These are phyloP conservation scores for Pseudocercospora crystallina DNA, from an alignment of 2,329 filamentous ascomycete species.

Conservation along the genomic window DNA sequence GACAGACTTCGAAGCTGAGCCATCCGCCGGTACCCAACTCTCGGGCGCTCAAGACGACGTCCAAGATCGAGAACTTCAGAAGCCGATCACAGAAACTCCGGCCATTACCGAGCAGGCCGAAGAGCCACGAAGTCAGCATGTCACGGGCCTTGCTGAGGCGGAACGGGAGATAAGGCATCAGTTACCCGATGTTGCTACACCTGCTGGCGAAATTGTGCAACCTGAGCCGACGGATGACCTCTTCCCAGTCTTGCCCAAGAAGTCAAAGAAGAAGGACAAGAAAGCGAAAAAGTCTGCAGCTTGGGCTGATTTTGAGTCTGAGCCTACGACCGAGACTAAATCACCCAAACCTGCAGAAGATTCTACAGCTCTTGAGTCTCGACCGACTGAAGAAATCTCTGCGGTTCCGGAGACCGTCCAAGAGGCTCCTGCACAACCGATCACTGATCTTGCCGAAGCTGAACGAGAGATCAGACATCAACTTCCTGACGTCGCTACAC, in stretches of 20 bases:
- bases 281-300: conserved; percentile 11
- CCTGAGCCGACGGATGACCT: conserved; percentile 2
- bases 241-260: conserved; percentile 20
- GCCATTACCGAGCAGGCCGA: neutral
- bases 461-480: neutral
- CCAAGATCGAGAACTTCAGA: neutral
- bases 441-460: neutral
- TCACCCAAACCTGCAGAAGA: conserved; percentile 2
- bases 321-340: conserved; percentile 7
- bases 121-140: conserved; percentile 3
- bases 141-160: neutral
- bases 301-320: conserved; percentile 1
- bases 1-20: neutral
- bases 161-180: neutral
- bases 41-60: conserved; percentile 1
- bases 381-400: neutral
- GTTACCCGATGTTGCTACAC: neutral
- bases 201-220: neutral
- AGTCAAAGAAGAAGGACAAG: conserved; percentile 31
- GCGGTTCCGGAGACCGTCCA: neutral
- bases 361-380: neutral
- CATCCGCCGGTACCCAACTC: conserved; percentile 6
- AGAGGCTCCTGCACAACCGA: conserved; percentile 2
- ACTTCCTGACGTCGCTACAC: neutral
- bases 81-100: neutral